Base-by-base conservation (phyloP, 129 eudicot genomes). In the Chrysanthemum seticuspe region DNA sequence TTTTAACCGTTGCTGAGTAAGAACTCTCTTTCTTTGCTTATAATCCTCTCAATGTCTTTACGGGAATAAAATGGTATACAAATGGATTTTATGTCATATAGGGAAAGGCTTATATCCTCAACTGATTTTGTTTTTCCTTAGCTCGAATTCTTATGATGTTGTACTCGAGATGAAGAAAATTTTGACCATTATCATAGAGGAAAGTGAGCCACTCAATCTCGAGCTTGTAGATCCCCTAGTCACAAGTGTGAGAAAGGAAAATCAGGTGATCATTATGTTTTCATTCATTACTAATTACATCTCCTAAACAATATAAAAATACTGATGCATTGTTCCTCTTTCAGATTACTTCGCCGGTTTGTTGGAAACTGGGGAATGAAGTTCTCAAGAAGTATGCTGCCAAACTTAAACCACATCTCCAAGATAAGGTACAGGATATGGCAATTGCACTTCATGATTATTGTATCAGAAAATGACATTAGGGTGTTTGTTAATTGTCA, bases 281-380 rank as follows among this genome's bases (percentile, higher is more conserved):
- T 65, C 7, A 56, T 36, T 71, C 10, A 61, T 15, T 11, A 40
- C 16, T 49, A 31, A 67, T n/a, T 16, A 25, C 29, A 23, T 29
- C 83, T 34, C 11, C 10, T 23, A 60, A 13, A 36, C 45, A 36
- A 6, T 36, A 36, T 36, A 36, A 7, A 36, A 36, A 5, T 36
- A 36, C 10, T 10, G 7, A 9, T 21, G n/a, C 23, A 16, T 54
- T 47, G 54, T 68, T 45, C 36, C 52, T 53, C 49, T 61, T 80
- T 73, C 72, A 85, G 89, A 50, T 44, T 70, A 21, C 27, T 52
- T 78, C 83, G 47, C 83, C 83, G 60, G 34, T 55, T 40, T 40
- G 85, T 45, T 82, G 84, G 84, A 69, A 76, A 67, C 72, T 85
- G 47, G 90, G 87, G 59, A 72, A 63, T 29, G 74, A 65, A 44